Evolutionary conservation across 2,329 filamentous ascomycete species (phyloP).

Genomic region (Sporothrix humicola): DNA sequence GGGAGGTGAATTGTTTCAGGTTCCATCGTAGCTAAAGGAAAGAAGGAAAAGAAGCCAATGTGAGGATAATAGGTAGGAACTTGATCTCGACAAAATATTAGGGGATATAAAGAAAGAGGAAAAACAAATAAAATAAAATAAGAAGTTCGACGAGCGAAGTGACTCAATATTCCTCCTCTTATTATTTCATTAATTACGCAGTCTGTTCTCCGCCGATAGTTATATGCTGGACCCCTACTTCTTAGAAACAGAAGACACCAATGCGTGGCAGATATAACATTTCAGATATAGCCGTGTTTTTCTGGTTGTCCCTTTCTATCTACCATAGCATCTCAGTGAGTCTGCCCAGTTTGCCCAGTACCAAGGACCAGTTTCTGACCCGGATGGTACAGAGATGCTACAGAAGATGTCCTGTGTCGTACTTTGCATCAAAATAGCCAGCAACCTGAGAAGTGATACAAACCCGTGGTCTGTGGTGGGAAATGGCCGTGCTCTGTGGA

Average conservation of each 20-base stretch:
- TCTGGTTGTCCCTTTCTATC: not conserved
- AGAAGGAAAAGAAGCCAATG: not conserved
- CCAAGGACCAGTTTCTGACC: not conserved
- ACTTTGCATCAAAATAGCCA: not conserved
- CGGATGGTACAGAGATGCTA: not conserved
- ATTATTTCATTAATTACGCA: not conserved
- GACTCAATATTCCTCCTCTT: not conserved
- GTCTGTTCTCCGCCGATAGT: not conserved
- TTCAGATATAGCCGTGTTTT: not conserved
- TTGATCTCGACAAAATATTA: not conserved
- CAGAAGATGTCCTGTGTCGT: not conserved
- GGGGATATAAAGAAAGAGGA: not conserved
- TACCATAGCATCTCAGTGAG: not conserved
- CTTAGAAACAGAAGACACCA: not conserved
- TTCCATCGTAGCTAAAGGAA: not conserved
- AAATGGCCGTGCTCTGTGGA: not conserved
- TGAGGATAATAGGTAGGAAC: not conserved
- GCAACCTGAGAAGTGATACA: constrained; percentile 1
- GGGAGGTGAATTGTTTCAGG: constrained; percentile 12
- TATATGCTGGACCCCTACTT: constrained; percentile 2
- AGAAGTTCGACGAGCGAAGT: not conserved
- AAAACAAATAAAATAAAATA: not conserved
- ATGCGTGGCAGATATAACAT: not conserved
- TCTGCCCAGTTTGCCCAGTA: not conserved
- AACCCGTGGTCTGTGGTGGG: constrained; percentile 3